These are phyloP conservation scores for Picochlorum sp. DNA, from an alignment of 139 green algal species.

Conservation along the genomic window DNA sequence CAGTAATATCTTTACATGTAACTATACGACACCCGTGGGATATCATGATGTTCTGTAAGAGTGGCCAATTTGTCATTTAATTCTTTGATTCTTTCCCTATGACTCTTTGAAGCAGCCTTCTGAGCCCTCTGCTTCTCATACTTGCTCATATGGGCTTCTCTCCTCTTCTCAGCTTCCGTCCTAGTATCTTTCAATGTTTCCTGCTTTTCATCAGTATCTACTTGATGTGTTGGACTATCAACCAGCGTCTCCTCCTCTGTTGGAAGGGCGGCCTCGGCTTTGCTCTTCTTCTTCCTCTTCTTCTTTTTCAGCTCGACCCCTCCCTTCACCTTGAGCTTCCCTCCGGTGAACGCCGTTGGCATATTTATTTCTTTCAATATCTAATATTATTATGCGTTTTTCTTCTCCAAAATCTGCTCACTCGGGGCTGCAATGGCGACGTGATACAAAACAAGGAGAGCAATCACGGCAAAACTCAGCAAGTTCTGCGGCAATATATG, in stretches of 20 bases:
- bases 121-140: slow-evolving; percentile 55
- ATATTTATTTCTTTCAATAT: not conserved
- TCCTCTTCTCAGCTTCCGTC: slow-evolving; percentile 70
- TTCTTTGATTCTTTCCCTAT: slow-evolving; percentile 68
- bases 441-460: slow-evolving; percentile 69
- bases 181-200: slow-evolving; percentile 41
- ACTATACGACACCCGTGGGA: slow-evolving; percentile 19
- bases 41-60: slow-evolving; percentile 27
- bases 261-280: not conserved
- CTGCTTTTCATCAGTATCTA: not conserved
- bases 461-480: slow-evolving; percentile 60
- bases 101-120: slow-evolving; percentile 65
- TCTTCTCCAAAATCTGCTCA: not conserved
- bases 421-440: slow-evolving; percentile 19
- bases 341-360: slow-evolving; percentile 55
- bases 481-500: slow-evolving; percentile 40
- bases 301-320: slow-evolving; percentile 46
- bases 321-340: slow-evolving; percentile 85
- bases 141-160: slow-evolving; percentile 49
- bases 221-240: not conserved
- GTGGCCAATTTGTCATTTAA: slow-evolving; percentile 31
- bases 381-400: not conserved
- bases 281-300: slow-evolving; percentile 65
- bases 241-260: not conserved
- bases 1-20: slow-evolving; percentile 13